Percentiles rank a stretch among this genome's conserved stretches.
phyloP scores from a whole-genome alignment of 1,284 basidiomycete genomes.

The Melampsora abietis-canadensis region DNA sequence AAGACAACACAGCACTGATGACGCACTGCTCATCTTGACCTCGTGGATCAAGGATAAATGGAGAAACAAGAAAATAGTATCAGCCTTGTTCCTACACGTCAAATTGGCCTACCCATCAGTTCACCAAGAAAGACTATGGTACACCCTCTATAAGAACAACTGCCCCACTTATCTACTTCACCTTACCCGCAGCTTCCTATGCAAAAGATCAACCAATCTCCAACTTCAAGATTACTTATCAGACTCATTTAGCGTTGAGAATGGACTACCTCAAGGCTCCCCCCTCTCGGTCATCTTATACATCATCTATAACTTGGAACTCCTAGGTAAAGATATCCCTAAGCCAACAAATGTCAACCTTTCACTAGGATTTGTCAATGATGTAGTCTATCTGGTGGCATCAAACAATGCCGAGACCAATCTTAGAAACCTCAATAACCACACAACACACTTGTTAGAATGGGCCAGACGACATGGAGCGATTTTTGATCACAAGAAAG shows the following conservation, averaged over 20 bases:
- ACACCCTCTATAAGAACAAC: background rate
- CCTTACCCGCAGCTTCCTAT: background rate
- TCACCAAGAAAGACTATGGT: background rate
- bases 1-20: no score
- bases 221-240: background rate
- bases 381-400: no score
- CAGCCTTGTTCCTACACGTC: background rate
- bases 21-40: no score
- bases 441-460: no score
- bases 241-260: background rate
- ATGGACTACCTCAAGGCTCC: conserved; percentile 15
- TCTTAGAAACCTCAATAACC: no score
- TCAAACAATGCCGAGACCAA: no score
- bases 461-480: no score
- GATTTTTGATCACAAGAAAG: conserved; percentile 8
- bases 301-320: conserved; percentile 17
- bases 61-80: background rate
- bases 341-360: no score
- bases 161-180: background rate
- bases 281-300: conserved; percentile 18
- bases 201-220: no score
- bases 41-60: conserved; percentile 4
- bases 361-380: no score
- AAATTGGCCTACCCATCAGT: conserved; percentile 1
- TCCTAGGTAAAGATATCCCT: no score